Percentiles rank a stretch among this genome's conserved stretches.
Evolutionary conservation across 345 rosid genomes (phyloP).

Genomic region (Ricinus communis): DNA sequence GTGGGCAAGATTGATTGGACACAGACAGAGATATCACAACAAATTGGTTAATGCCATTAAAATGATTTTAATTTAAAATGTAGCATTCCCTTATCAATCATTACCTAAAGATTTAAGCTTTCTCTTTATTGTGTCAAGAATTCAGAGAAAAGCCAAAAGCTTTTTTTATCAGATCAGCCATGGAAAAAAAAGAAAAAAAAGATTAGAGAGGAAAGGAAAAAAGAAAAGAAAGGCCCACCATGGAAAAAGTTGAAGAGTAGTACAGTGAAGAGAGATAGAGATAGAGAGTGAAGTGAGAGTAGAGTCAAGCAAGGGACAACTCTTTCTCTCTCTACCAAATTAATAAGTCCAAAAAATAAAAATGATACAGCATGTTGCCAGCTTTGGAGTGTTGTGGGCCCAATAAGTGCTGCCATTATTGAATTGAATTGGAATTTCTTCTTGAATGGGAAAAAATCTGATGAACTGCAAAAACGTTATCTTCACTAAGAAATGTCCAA

Average conservation of each 20-base stretch:
- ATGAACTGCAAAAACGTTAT: neutral
- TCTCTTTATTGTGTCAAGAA: neutral
- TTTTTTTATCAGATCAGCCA: neutral
- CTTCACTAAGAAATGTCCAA: neutral
- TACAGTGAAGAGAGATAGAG: neutral
- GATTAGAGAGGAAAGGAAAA: neutral
- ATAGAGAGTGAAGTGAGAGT: neutral
- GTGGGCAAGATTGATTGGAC: neutral
- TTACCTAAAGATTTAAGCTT: neutral
- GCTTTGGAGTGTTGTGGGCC: slow-evolving; percentile 11
- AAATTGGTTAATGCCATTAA: neutral
- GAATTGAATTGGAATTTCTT: neutral
- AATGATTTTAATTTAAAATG: neutral
- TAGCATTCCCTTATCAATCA: neutral
- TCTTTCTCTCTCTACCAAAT: neutral
- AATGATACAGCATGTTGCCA: neutral
- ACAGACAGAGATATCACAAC: slow-evolving; percentile 10
- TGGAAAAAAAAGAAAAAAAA: neutral
- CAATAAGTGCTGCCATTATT: neutral
- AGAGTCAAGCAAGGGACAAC: neutral
- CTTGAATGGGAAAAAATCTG: neutral
- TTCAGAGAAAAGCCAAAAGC: neutral
- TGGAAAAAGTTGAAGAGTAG: neutral
- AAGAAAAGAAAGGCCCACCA: slow-evolving; percentile 11
- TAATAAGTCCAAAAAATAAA: neutral